Evolutionary conservation across 305 asterid genomes (phyloP).

Genomic region (Andrographis paniculata): DNA sequence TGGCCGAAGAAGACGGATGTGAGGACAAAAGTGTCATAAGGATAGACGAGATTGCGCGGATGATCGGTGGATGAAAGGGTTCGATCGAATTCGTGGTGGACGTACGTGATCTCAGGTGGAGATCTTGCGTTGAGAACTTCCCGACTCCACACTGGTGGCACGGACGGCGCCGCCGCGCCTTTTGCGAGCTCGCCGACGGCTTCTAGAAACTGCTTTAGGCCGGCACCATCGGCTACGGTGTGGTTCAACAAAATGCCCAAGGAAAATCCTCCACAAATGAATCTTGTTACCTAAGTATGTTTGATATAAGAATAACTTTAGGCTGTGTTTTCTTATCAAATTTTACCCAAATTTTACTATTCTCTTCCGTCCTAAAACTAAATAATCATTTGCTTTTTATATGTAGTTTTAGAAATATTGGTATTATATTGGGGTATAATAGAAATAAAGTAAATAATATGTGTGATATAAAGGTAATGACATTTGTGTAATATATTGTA

Average conservation of each 20-base stretch:
- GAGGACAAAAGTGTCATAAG: background rate
- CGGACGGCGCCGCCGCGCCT: slow-evolving; percentile 8
- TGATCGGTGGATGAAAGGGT: background rate
- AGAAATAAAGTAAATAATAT: too few relatives aligned
- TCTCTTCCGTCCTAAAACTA: too few relatives aligned
- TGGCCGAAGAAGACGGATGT: slow-evolving; percentile 6
- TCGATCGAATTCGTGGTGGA: background rate
- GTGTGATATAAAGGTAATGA: too few relatives aligned
- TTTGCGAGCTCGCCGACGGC: slow-evolving; percentile 8
- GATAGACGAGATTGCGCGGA: too few relatives aligned
- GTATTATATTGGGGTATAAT: too few relatives aligned
- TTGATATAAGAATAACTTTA: too few relatives aligned
- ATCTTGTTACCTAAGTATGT: slow-evolving; percentile 22
- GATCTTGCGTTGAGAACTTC: slow-evolving; percentile 7
- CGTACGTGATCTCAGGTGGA: slow-evolving; percentile 11
- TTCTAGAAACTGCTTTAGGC: slow-evolving; percentile 3
- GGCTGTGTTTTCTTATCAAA: too few relatives aligned
- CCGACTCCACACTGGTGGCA: slow-evolving; percentile 14
- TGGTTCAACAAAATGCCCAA: slow-evolving; percentile 13
- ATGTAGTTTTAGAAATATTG: too few relatives aligned
- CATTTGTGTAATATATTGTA: too few relatives aligned
- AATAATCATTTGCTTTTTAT: too few relatives aligned
- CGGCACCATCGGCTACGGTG: slow-evolving; percentile 10
- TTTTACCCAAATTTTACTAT: too few relatives aligned
- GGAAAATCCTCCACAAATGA: slow-evolving; percentile 17